Conservation (phyloP, 2,329 filamentous ascomycete species). For the Microsporum audouinii region DNA sequence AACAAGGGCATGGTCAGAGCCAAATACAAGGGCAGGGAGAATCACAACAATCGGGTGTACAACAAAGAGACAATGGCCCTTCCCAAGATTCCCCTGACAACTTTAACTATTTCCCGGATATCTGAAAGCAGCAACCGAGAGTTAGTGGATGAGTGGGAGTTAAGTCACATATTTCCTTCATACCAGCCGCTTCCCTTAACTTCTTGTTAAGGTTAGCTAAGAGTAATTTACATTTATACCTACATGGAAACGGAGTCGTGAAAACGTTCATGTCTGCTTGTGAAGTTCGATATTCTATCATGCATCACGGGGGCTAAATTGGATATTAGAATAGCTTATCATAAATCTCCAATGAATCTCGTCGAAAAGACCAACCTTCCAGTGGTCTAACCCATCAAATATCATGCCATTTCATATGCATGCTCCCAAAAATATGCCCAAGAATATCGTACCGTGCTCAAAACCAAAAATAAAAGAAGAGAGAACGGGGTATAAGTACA, state of each 20-base stretch:
- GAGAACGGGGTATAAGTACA: background rate
- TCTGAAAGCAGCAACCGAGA: background rate
- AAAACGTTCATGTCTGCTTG: background rate
- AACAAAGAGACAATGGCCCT: background rate
- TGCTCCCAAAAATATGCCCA: background rate
- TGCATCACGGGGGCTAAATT: background rate
- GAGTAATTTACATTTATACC: background rate
- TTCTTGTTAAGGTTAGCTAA: background rate
- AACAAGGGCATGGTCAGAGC: background rate
- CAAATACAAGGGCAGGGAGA: background rate
- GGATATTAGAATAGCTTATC: background rate
- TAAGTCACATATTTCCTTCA: background rate
- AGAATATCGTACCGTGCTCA: background rate
- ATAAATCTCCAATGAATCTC: background rate
- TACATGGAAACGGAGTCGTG: background rate
- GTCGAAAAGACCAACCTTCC: background rate
- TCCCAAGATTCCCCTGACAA: background rate
- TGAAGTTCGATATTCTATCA: background rate
- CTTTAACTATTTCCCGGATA: background rate
- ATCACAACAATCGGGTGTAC: background rate
- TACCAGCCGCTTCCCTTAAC: background rate
- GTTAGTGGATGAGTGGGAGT: background rate
- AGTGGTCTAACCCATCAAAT: background rate
- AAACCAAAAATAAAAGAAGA: background rate
- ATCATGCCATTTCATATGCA: background rate